Conservation (phyloP, 1,284 basidiomycete genomes). For the Neonothopanus nambi region DNA sequence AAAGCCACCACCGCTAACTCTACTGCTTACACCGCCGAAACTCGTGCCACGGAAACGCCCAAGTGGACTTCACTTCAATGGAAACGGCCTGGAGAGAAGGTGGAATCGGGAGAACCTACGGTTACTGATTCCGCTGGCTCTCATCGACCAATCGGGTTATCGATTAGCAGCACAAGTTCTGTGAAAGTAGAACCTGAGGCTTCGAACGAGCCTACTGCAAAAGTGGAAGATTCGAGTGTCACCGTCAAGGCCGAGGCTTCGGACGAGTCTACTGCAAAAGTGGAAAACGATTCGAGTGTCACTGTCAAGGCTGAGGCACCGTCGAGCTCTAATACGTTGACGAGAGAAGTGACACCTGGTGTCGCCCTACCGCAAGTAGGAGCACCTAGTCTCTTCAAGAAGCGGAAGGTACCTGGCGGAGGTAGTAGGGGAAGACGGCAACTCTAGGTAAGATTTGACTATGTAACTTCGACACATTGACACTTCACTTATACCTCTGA, state of each 20-base stretch:
- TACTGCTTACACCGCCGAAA: neutral
- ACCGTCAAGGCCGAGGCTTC: neutral
- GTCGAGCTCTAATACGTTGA: neutral
- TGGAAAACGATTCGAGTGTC: constrained; percentile 3
- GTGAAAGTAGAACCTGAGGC: no score
- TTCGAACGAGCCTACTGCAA: no score
- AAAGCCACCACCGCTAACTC: neutral
- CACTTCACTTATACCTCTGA: no score
- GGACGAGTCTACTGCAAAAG: no score
- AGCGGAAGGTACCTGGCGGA: constrained; percentile 35
- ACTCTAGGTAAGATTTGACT: no score
- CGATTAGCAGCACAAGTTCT: no score
- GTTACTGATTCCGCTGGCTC: neutral
- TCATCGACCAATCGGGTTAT: no score
- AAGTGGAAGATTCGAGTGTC: constrained; percentile 2
- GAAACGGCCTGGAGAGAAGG: constrained; percentile 23
- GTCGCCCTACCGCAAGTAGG: constrained; percentile 3
- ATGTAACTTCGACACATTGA: no score
- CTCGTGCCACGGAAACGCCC: neutral
- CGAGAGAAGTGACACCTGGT: neutral
- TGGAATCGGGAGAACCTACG: constrained; percentile 4
- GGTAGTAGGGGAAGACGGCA: constrained; percentile 22
- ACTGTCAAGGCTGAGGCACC: neutral
- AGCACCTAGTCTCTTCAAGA: constrained; percentile 35
- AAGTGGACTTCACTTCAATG: constrained; percentile 34